Conservation (phyloP, 179 eudicot species). For the Corrigiola litoralis region DNA sequence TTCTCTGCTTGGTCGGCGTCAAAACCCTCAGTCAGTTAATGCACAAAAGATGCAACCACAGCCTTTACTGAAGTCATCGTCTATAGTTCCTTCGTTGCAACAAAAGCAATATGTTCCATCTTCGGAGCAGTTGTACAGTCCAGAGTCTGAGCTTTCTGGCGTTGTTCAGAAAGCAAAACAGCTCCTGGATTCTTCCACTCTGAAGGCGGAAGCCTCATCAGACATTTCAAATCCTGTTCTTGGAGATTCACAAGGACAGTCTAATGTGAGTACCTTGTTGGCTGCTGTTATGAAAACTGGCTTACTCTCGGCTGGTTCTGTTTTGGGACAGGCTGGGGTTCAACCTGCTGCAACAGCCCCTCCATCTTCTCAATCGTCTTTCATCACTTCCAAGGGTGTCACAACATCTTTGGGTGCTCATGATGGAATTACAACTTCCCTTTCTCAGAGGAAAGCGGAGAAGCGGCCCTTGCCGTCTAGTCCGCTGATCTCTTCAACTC, state of each 20-base stretch:
- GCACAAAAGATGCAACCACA: slow-evolving; percentile 35
- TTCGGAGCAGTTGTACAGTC: slow-evolving; percentile 20
- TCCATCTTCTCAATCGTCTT: slow-evolving; percentile 25
- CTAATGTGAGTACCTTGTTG: slow-evolving; percentile 47
- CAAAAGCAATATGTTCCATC: slow-evolving; percentile 30
- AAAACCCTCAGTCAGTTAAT: slow-evolving; percentile 27
- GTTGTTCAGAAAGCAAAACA: slow-evolving; percentile 25
- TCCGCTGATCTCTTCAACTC: slow-evolving; percentile 27
- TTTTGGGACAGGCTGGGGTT: slow-evolving; percentile 15
- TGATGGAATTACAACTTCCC: slow-evolving; percentile 21
- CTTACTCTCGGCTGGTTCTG: slow-evolving; percentile 31
- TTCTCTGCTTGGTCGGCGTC: slow-evolving; percentile 25
- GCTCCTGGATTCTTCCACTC: slow-evolving; percentile 28
- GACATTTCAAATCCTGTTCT: slow-evolving; percentile 30
- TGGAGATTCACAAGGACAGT: slow-evolving; percentile 34
- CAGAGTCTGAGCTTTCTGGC: slow-evolving; percentile 36
- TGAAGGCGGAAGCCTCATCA: slow-evolving; percentile 21
- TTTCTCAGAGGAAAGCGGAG: slow-evolving; percentile 34
- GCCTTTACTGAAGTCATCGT: slow-evolving; percentile 25
- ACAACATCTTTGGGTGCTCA: slow-evolving; percentile 17
- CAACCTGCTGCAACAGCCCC: slow-evolving; percentile 31
- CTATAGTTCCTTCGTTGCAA: slow-evolving; percentile 23
- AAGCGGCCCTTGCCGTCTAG: slow-evolving; percentile 38
- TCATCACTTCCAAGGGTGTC: slow-evolving; percentile 22
- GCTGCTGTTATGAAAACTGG: slow-evolving; percentile 59